Evolutionary conservation across 164 flowering plant species (phyloP), one percentile per base, ranked within the genome.

Genomic region (Liquidambar formosana): DNA sequence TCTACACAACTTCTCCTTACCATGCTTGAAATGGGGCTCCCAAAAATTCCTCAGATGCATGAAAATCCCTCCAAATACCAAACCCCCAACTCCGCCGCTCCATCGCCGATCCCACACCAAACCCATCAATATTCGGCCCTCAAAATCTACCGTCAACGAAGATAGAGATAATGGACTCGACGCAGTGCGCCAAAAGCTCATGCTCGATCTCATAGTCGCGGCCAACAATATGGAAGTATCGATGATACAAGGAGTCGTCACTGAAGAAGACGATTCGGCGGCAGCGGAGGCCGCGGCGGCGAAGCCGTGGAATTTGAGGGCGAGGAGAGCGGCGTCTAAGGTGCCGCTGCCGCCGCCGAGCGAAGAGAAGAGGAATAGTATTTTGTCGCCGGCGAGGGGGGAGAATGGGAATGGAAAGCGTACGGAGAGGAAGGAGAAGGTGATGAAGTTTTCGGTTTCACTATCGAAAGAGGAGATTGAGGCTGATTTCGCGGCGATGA

Each of bases 281-380:
- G 26, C 12, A 64, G 5, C 11, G 64, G 67, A 61, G 48, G 45
- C 78, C 15, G 61, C 66, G n/a, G 51, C 23, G 11, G 63, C n/a
- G n/a, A 61, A 79, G 76, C 90, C 92, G n/a, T 88, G 93, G 93
- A 90, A 86, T 79, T 73, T 90, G 72, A 79, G 95, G 77, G 87
- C 84, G 10, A 75, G 91, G 69, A 76, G 89, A 61, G 86, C 84
- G 8, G 83, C 80, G 49, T 74, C 75, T 41, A 80, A 80, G 72
- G 76, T 73, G 25, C 78, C 81, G 61, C 43, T 27, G 56, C 80
- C 79, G 72, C 70, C 73, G 27, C 73, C 73, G 27, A 25, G n/a
- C 12, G 78, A 63, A 2, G 56, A 43, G 63, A 51, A 21, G 52
- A 61, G 46, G 4, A n/a, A n/a, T n/a, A n/a, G n/a, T n/a, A n/a